These are phyloP conservation scores for Rosellinia necatrix DNA, from an alignment of 2,329 filamentous ascomycete species.

Conservation along the genomic window DNA sequence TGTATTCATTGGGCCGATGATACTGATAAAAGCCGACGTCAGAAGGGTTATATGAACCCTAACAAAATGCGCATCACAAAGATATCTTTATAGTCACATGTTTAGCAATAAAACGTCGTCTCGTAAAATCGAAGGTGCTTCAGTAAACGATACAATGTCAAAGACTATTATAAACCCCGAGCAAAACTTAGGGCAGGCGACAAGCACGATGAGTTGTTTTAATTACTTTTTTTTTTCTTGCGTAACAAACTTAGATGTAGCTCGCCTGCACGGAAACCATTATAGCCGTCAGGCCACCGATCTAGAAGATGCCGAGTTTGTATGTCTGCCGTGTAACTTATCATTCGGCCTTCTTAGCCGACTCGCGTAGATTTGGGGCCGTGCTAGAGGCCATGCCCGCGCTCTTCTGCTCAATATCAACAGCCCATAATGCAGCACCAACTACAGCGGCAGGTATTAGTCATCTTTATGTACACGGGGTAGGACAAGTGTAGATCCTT, in stretches of 20 bases:
- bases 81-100: no score
- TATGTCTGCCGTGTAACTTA: conserved; percentile 27
- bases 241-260: not conserved
- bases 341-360: conserved; percentile 55
- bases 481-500: conserved; percentile 31
- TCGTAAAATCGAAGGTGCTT: no score
- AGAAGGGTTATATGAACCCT: not conserved
- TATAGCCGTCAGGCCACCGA: conserved; percentile 13
- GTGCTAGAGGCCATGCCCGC: conserved; percentile 55
- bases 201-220: no score
- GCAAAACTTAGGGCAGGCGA: no score
- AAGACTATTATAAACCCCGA: no score
- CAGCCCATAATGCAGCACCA: conserved; percentile 92
- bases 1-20: not conserved
- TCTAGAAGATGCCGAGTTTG: conserved; percentile 34
- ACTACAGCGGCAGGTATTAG: conserved; percentile 53
- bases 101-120: no score
- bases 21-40: not conserved
- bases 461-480: conserved; percentile 5
- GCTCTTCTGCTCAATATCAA: conserved; percentile 72
- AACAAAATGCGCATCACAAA: no score
- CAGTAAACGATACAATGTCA: no score
- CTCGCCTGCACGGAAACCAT: not conserved
- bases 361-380: conserved; percentile 55
- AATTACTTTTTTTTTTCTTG: no score